A percentile compares a stretch with the other conserved stretches of the same genome.
Conservation (phyloP, 192 early-diverging fungal genomes). For the Coemansia pectinata region DNA sequence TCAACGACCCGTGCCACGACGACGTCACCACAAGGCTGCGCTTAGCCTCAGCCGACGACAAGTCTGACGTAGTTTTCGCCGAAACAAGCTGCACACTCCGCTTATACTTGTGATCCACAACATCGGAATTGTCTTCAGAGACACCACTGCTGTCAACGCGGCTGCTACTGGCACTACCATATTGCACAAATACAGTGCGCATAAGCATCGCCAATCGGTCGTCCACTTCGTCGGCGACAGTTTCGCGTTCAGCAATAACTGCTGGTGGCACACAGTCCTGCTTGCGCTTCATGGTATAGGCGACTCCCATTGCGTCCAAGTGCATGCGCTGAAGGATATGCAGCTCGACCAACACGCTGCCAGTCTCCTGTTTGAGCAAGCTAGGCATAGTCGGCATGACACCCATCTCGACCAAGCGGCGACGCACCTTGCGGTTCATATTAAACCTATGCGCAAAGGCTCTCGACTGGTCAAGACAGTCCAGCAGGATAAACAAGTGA, state of each 20-base stretch:
- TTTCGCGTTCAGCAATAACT: conserved; percentile 46
- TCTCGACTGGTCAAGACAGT: conserved; percentile 78
- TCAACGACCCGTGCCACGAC: conserved; percentile 31
- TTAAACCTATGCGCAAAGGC: conserved; percentile 84
- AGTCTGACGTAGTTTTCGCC: neutral
- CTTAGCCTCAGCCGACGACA: conserved; percentile 23
- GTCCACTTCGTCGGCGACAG: conserved; percentile 61
- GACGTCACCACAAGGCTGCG: conserved; percentile 13
- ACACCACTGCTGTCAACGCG: neutral
- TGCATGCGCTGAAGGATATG: conserved; percentile 81
- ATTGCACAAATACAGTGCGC: conserved; percentile 27
- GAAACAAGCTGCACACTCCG: conserved; percentile 1
- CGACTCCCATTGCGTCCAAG: conserved; percentile 31
- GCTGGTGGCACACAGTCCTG: neutral
- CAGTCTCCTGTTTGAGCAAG: conserved; percentile 88
- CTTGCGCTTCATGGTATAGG: neutral
- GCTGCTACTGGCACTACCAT: conserved; percentile 7
- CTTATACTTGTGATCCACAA: neutral
- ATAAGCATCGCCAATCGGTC: conserved; percentile 62
- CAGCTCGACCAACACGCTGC: conserved; percentile 64
- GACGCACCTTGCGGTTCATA: conserved; percentile 69
- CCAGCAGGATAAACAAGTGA: conserved; percentile 75
- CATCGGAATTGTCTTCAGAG: neutral
- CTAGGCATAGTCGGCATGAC: conserved; percentile 91
- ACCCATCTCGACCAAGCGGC: conserved; percentile 77